These are phyloP conservation scores for Brassica incana DNA, from an alignment of 345 rosid genomes.

Conservation along the genomic window DNA sequence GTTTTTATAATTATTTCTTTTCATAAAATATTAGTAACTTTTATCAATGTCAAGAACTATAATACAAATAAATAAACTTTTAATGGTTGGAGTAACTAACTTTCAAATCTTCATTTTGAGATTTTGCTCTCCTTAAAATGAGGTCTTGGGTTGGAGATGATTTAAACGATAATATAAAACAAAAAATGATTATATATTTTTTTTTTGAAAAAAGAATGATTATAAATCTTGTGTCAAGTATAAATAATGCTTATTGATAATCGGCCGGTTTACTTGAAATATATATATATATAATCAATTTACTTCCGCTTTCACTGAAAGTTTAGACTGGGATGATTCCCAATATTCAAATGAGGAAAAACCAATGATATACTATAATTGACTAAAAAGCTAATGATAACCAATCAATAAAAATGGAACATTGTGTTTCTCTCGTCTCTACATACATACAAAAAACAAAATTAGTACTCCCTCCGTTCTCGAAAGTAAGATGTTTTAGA, in stretches of 20 bases:
- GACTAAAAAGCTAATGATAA: conserved; percentile 41
- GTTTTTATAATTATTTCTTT: no score
- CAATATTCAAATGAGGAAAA: conserved; percentile 17
- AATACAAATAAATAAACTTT: no score
- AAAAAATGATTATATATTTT: no score
- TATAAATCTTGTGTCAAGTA: neutral
- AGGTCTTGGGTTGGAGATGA: no score
- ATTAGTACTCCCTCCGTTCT: no score
- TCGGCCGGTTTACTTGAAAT: neutral
- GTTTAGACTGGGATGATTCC: conserved; percentile 39
- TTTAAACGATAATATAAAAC: no score
- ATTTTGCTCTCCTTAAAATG: no score
- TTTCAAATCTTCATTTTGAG: no score
- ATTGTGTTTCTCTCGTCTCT: conserved; percentile 29
- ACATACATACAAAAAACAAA: conserved; percentile 1
- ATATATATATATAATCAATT: neutral
- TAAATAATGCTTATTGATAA: neutral
- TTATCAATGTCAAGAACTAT: no score
- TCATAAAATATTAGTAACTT: no score
- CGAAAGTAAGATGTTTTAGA: no score
- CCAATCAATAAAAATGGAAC: conserved; percentile 40
- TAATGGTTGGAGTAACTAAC: no score
- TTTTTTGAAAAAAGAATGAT: neutral
- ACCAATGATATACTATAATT: conserved; percentile 37
- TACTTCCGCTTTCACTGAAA: conserved; percentile 39